Percentiles rank a stretch among this genome's conserved stretches.
phyloP scores from a whole-genome alignment of 1,284 basidiomycete genomes.

The Erythrobasidium hasegawianum region DNA sequence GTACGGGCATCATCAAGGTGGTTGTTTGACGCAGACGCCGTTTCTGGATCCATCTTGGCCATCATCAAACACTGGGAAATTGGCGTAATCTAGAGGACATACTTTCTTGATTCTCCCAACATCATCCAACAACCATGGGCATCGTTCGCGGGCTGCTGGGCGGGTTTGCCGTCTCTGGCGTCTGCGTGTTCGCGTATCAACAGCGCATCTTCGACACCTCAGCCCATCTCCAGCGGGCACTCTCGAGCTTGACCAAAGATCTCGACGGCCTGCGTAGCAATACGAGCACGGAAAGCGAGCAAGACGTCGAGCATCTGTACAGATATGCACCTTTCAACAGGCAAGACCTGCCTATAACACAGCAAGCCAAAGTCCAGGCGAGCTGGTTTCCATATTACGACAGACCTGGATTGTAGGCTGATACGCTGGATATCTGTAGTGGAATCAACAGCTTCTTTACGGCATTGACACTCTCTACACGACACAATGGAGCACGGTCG shows the following conservation, averaged over 20 bases:
- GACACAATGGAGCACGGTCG: slow-evolving; percentile 16
- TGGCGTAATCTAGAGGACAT: no score
- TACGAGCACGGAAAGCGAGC: slow-evolving; percentile 1
- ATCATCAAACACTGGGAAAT: no score
- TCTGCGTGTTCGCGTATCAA: slow-evolving; percentile 26
- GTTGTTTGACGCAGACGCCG: no score
- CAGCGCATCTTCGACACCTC: slow-evolving; percentile 28
- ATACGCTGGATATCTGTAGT: slow-evolving; percentile 5
- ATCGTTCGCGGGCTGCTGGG: slow-evolving; percentile 16
- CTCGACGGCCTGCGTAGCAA: slow-evolving; percentile 8
- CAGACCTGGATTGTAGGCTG: background rate
- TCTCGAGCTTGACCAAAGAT: slow-evolving; percentile 21
- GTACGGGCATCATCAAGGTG: no score
- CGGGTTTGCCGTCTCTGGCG: slow-evolving; percentile 27
- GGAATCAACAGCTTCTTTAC: slow-evolving; percentile 28
- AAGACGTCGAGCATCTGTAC: slow-evolving; percentile 9
- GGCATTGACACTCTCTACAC: slow-evolving; percentile 21
- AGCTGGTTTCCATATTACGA: background rate
- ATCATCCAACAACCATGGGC: slow-evolving; percentile 17
- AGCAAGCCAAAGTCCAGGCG: slow-evolving; percentile 26
- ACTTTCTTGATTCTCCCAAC: no score
- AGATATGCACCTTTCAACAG: slow-evolving; percentile 4
- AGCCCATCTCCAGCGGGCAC: slow-evolving; percentile 18
- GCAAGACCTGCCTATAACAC: slow-evolving; percentile 15
- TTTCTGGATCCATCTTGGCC: no score